Conservation (phyloP, 1,284 basidiomycete genomes). For the Austroboletus rostrupii region DNA sequence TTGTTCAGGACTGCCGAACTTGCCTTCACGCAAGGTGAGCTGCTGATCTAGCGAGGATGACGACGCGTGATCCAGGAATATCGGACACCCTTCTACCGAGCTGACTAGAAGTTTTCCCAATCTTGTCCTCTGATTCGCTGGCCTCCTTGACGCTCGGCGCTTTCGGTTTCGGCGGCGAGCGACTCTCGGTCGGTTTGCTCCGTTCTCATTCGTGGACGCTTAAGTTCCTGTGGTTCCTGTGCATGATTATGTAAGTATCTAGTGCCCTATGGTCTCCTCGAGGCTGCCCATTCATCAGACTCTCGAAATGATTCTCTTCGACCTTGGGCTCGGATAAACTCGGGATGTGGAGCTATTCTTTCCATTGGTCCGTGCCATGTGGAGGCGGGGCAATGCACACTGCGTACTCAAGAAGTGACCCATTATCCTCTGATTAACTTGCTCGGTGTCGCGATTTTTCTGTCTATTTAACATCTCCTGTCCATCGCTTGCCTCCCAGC, state of each 20-base stretch:
- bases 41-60: not conserved
- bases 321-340: slow-evolving; percentile 12
- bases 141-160: not conserved
- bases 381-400: slow-evolving; percentile 18
- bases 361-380: slow-evolving; percentile 18
- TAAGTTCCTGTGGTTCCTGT: not conserved
- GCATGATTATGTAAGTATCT: slow-evolving; percentile 11
- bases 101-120: not conserved
- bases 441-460: slow-evolving; percentile 11
- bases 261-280: slow-evolving; percentile 16
- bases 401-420: not conserved
- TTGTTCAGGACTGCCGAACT: no score
- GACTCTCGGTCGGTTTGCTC: not conserved
- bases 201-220: slow-evolving; percentile 3
- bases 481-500: not conserved
- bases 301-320: slow-evolving; percentile 12
- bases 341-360: slow-evolving; percentile 16
- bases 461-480: slow-evolving; percentile 18
- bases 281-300: slow-evolving; percentile 17
- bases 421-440: slow-evolving; percentile 10
- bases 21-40: not conserved
- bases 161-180: not conserved
- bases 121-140: not conserved
- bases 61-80: no score
- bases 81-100: no score